A percentile compares a stretch with the other conserved stretches of the same genome.
These are phyloP conservation scores for Cutaneotrichosporon dermatis DNA, from an alignment of 1,284 basidiomycete genomes.

Conservation along the genomic window DNA sequence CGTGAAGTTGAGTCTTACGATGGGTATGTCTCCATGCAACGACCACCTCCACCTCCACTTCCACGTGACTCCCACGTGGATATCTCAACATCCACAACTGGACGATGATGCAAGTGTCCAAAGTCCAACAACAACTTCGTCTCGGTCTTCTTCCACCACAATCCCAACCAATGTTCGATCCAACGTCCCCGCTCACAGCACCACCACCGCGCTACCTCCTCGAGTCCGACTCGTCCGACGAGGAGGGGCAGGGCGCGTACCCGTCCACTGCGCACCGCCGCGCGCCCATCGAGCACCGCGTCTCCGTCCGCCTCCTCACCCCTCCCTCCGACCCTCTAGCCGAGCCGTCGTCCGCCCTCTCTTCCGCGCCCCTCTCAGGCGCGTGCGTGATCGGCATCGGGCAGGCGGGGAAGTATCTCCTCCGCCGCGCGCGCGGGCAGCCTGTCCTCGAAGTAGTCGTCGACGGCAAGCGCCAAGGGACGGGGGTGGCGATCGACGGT, in stretches of 20 bases:
- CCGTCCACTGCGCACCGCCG: neutral
- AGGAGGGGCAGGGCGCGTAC: constrained; percentile 45
- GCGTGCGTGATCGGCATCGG: constrained; percentile 29
- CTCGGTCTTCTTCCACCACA: neutral
- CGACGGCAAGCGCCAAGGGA: constrained; percentile 11
- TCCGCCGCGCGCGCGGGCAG: constrained; percentile 7
- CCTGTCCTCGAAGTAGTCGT: constrained; percentile 16
- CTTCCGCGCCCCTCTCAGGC: neutral
- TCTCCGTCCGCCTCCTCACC: neutral
- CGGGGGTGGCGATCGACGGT: constrained; percentile 13
- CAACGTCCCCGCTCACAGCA: constrained; percentile 26
- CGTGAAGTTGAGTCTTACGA: no score
- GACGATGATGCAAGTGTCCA: constrained; percentile 2
- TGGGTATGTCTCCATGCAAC: no score
- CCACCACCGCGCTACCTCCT: constrained; percentile 45
- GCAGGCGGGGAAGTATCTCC: constrained; percentile 36
- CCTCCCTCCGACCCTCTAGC: neutral
- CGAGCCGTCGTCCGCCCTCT: neutral
- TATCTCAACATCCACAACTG: neutral
- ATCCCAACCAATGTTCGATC: constrained; percentile 35
- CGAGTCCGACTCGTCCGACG: constrained; percentile 46
- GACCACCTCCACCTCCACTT: neutral
- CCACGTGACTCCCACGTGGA: neutral
- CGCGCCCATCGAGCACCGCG: neutral
- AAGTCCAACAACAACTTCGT: neutral